A percentile compares a stretch with the other conserved stretches of the same genome.
phyloP scores from a whole-genome alignment of 164 flowering plant species.

The Protea cynaroides region DNA sequence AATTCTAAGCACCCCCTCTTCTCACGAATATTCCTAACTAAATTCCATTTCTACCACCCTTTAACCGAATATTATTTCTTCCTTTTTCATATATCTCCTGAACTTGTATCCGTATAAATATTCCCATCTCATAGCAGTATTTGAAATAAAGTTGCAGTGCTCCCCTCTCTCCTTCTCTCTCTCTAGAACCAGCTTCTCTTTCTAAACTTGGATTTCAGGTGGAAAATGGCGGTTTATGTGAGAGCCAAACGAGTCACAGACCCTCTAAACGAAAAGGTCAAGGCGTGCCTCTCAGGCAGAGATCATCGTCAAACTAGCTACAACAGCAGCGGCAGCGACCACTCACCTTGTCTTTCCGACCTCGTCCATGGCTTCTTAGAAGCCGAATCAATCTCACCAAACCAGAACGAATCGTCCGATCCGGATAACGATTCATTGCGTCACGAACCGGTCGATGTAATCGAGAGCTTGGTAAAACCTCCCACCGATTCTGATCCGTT shows the following conservation, averaged over 20 bases:
- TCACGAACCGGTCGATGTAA: constrained; percentile 7
- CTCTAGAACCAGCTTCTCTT: not conserved
- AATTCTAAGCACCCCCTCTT: too few species aligned
- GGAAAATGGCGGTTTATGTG: constrained; percentile 15
- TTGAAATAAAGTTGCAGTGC: not conserved
- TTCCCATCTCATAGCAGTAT: not conserved
- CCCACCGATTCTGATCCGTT: constrained; percentile 35
- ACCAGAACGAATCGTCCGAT: constrained; percentile 6
- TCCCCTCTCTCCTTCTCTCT: not conserved
- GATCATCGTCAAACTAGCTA: constrained; percentile 13
- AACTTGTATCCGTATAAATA: constrained; percentile 12
- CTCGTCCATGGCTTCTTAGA: constrained; percentile 55
- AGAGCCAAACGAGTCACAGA: constrained; percentile 45
- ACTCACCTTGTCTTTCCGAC: constrained; percentile 45
- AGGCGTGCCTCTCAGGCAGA: constrained; percentile 48
- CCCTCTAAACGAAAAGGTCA: constrained; percentile 48
- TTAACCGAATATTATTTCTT: not conserved
- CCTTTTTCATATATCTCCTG: too few species aligned
- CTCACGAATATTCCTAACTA: not conserved
- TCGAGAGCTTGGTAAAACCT: constrained; percentile 7
- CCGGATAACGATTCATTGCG: constrained; percentile 17
- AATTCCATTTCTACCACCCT: not conserved
- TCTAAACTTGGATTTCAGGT: not conserved
- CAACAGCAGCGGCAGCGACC: constrained; percentile 60
- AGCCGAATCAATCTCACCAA: constrained; percentile 13